These are phyloP conservation scores for Starmera caribaea DNA, from an alignment of 805 yeast genomes.

Conservation along the genomic window DNA sequence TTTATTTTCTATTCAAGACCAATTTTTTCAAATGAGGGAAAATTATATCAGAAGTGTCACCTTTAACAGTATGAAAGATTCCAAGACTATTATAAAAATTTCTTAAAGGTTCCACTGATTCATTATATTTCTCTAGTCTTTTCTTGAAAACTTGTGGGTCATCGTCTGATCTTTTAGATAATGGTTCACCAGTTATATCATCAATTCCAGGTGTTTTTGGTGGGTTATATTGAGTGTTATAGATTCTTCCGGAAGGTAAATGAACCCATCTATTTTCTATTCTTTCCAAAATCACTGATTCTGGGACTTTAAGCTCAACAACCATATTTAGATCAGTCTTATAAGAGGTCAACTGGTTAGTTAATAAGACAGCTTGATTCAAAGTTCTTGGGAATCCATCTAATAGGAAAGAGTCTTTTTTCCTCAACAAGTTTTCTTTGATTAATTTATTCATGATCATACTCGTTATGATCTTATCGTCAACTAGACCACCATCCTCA, in stretches of 20 bases:
- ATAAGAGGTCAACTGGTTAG: constrained; percentile 27
- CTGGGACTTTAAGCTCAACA: constrained; percentile 85
- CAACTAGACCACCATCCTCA: constrained; percentile 56
- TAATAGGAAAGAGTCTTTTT: constrained; percentile 53
- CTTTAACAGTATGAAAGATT: constrained; percentile 48
- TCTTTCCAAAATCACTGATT: constrained; percentile 67
- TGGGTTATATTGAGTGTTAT: constrained; percentile 80
- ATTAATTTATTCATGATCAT: constrained; percentile 44
- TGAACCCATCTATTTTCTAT: constrained; percentile 85
- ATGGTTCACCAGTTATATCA: constrained; percentile 83
- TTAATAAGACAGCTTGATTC: constrained; percentile 58
- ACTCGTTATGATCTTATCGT: constrained; percentile 58
- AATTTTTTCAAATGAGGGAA: constrained; percentile 55
- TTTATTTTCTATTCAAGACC: constrained; percentile 23
- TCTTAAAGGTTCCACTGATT: constrained; percentile 53
- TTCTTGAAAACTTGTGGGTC: constrained; percentile 61
- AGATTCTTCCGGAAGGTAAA: constrained; percentile 74
- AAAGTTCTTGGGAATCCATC: constrained; percentile 90
- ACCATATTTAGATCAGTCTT: constrained; percentile 54
- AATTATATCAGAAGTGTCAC: constrained; percentile 77
- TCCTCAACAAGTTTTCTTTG: constrained; percentile 31
- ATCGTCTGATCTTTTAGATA: constrained; percentile 76
- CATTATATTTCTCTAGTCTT: constrained; percentile 54
- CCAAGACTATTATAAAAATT: constrained; percentile 44
- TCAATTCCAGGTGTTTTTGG: constrained; percentile 77